These are phyloP conservation scores for Botryotinia convoluta DNA, from an alignment of 2,329 filamentous ascomycete genomes.

Conservation along the genomic window DNA sequence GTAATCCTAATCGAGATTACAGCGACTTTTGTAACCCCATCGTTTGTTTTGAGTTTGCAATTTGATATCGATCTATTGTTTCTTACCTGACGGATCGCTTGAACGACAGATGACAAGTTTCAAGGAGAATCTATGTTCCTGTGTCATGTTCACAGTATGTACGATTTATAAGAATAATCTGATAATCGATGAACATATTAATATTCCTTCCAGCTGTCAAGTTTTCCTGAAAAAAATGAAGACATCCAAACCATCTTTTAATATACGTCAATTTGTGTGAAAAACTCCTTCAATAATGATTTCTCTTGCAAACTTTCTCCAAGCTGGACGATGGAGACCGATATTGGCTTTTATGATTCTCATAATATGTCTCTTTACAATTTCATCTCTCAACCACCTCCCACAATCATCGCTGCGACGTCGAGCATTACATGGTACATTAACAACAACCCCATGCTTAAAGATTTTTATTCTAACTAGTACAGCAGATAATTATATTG, in stretches of 20 bases:
- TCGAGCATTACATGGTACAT: neutral
- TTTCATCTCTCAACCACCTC: neutral
- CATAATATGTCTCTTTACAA: neutral
- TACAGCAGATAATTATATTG: neutral
- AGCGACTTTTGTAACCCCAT: neutral
- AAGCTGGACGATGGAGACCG: neutral
- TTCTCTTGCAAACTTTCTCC: neutral
- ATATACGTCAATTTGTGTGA: neutral
- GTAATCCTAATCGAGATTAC: neutral
- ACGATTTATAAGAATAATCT: neutral
- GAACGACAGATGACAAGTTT: neutral
- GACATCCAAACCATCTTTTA: neutral
- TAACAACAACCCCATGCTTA: neutral
- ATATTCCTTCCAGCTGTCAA: neutral
- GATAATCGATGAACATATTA: neutral
- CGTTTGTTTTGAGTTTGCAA: neutral
- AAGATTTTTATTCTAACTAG: neutral
- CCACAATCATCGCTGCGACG: neutral
- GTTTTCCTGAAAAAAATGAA: neutral
- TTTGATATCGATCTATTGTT: neutral
- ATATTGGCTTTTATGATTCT: neutral
- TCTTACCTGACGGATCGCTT: neutral
- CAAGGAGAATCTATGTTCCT: neutral
- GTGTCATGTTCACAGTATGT: neutral
- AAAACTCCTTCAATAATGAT: neutral